Evolutionary conservation across 805 yeast species (phyloP), one percentile per base, ranked within the genome.

Genomic region (Kazachstania psychrophila): DNA sequence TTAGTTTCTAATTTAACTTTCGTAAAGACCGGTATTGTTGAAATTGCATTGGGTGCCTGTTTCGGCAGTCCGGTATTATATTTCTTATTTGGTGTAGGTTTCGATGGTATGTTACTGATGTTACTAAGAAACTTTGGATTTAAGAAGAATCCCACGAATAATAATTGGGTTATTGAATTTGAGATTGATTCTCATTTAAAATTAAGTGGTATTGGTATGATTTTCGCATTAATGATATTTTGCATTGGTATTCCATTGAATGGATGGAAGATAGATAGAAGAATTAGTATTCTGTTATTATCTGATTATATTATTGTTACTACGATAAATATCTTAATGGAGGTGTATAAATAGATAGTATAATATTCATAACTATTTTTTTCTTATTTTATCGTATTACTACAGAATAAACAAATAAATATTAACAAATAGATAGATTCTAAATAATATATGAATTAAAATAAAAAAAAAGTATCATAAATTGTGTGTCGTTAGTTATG

Each of bases 31-130:
- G 95, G 95, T 0, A 77, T 75, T 61, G 84, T 95, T 0, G 69
- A 81, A 31, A 82, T 89, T 82, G 96, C 96, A 0, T 65, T 92
- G n/a, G 83, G 92, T 20, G 96, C 96, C 0, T 88, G 97, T 52
- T 81, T 88, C 56, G 97, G 96, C 0, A 86, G 96, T 1, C 97
- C 97, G 0, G 60, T 89, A 39, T 56, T 92, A 28, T 80, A 87
- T 36, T 64, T 81, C 29, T 62, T 92, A 9, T 66, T 88, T 27
- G 94, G 96, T 0, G 62, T 89, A 41, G 96, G 96, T 0, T 50
- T 79, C 5, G 80, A 83, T 46, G 87, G 89, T 0, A 42, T 84
- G 23, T 41, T 77, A 1, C 60, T 70, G 6, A 59, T 60, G 36
- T 9, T 46, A 3, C 5, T 36, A n/a, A 14, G 22, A 12, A 18